Percentiles rank a stretch among this genome's conserved stretches.
Evolutionary conservation across 2,329 filamentous ascomycete genomes (phyloP).

Genomic region (Neoarthrinium moseri): DNA sequence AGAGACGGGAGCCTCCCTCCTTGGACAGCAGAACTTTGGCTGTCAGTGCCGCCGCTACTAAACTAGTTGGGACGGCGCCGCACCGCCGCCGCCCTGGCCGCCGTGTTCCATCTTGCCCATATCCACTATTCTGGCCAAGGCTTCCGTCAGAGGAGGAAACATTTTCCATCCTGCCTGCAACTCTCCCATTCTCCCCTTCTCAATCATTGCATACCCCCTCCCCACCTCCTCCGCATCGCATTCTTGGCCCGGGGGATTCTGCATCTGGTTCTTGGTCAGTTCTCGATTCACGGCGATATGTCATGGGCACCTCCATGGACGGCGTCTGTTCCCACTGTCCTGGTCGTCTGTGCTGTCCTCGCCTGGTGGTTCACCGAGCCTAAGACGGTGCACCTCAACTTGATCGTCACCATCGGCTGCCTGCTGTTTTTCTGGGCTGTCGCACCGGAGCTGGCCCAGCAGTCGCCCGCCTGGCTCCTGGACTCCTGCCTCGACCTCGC

Average conservation of each 20-base stretch:
- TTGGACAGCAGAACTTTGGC: too few relatives aligned
- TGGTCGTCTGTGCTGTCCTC: slow-evolving; percentile 40
- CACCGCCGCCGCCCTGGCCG: neutral
- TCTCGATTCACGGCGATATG: slow-evolving; percentile 40
- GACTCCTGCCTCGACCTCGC: slow-evolving; percentile 30
- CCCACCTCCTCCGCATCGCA: slow-evolving; percentile 5
- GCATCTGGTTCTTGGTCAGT: slow-evolving; percentile 11
- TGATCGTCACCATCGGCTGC: slow-evolving; percentile 38
- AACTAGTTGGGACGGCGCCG: neutral
- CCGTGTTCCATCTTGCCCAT: too few relatives aligned
- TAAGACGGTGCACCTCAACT: slow-evolving; percentile 39
- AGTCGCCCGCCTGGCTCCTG: slow-evolving; percentile 33
- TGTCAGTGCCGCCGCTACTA: too few relatives aligned
- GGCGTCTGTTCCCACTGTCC: slow-evolving; percentile 41
- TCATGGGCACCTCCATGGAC: slow-evolving; percentile 48
- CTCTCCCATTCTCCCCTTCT: neutral
- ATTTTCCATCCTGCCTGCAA: slow-evolving; percentile 1
- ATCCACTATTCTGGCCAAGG: slow-evolving; percentile 1
- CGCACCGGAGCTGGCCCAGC: slow-evolving; percentile 37
- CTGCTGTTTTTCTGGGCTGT: slow-evolving; percentile 40
- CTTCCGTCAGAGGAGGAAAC: slow-evolving; percentile 1
- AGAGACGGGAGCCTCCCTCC: too few relatives aligned
- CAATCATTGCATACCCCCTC: neutral
- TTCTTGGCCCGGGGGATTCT: slow-evolving; percentile 8
- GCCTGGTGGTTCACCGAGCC: slow-evolving; percentile 45